Conservation (phyloP, 2,329 filamentous ascomycete genomes). For the Pseudogymnoascus sp. region DNA sequence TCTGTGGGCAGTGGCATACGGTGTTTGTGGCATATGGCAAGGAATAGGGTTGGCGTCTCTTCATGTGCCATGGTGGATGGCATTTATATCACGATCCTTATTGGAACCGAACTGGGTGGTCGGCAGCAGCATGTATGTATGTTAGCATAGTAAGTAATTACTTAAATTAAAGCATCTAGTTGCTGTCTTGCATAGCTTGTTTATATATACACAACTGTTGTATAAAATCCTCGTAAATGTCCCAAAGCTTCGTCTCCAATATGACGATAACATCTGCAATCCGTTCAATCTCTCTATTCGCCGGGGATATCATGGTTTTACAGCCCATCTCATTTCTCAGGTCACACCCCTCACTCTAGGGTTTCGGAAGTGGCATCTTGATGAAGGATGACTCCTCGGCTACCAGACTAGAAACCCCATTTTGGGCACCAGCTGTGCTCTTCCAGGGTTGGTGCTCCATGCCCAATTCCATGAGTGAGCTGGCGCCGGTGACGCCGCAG, state of each 20-base stretch:
- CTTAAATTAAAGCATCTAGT: constrained; percentile 3
- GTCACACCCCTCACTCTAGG: not conserved
- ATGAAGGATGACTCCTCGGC: not conserved
- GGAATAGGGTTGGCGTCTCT: not conserved
- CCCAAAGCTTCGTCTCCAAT: not conserved
- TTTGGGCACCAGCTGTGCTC: not conserved
- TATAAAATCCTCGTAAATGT: not conserved
- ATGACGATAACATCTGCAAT: not conserved
- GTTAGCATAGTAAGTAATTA: constrained; percentile 5
- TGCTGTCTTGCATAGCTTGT: not conserved
- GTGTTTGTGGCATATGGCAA: constrained; percentile 9
- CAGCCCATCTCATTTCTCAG: not conserved
- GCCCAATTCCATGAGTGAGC: not conserved
- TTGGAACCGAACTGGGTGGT: not conserved
- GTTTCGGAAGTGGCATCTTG: not conserved
- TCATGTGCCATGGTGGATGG: not conserved
- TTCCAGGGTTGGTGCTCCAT: not conserved
- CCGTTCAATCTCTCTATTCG: not conserved
- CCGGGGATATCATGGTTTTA: not conserved
- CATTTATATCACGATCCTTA: constrained; percentile 4
- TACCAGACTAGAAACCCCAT: not conserved
- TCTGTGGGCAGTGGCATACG: constrained; percentile 3
- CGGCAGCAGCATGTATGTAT: not conserved
- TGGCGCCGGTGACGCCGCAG: not conserved
- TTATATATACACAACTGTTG: not conserved